A percentile compares a stretch with the other conserved stretches of the same genome.
Evolutionary conservation across 2,329 filamentous ascomycete genomes (phyloP).

Genomic region (Fusarium globosum): DNA sequence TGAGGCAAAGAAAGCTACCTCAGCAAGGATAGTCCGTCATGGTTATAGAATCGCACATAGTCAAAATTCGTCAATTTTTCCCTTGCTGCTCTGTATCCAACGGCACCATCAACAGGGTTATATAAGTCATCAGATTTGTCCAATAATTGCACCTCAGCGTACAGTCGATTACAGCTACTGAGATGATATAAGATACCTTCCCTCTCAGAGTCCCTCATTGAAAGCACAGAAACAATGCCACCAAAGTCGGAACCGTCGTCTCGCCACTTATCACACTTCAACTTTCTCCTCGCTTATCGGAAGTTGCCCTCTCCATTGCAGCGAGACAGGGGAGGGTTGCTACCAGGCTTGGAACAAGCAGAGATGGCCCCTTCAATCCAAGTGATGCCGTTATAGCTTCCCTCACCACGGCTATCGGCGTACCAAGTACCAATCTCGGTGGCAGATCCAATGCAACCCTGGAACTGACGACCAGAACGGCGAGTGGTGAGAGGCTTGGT

Average conservation of each 20-base stretch:
- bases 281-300: too few species aligned
- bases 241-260: neutral
- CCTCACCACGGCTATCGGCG: neutral
- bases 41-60: too few species aligned
- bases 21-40: too few species aligned
- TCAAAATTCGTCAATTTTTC: too few species aligned
- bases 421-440: neutral
- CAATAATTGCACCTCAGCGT: too few species aligned
- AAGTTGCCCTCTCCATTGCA: neutral
- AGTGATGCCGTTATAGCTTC: neutral
- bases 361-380: neutral
- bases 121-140: too few species aligned
- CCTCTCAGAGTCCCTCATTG: rapidly evolving
- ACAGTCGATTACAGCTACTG: neutral
- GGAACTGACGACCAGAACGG: neutral
- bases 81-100: too few species aligned
- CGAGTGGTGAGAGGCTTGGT: neutral
- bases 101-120: too few species aligned
- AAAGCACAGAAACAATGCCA: neutral
- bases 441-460: neutral
- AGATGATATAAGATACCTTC: neutral
- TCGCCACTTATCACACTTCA: rapidly evolving
- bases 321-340: neutral
- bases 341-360: neutral
- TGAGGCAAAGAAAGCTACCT: too few species aligned